These are phyloP conservation scores for Flaveria floridana DNA, from an alignment of 140 eudicot species.

Conservation along the genomic window DNA sequence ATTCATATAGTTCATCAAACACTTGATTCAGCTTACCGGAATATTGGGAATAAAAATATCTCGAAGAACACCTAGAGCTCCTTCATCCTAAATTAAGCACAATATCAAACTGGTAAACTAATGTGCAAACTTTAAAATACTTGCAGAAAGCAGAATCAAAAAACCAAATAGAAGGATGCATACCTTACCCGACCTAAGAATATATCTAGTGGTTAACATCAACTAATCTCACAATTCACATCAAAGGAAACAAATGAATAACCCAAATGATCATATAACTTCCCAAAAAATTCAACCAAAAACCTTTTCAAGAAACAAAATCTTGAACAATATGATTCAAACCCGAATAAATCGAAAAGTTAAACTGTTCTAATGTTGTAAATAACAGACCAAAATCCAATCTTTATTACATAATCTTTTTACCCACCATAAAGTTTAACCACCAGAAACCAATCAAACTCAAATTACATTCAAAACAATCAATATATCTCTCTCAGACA, in stretches of 20 bases:
- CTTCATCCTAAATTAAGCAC: conserved; percentile 55
- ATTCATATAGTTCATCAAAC: conserved; percentile 1
- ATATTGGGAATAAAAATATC: conserved; percentile 71
- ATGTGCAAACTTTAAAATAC: conserved; percentile 5
- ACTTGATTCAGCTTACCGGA: conserved; percentile 54
- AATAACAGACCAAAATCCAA: neutral
- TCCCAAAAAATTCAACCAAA: neutral
- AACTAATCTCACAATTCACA: no score
- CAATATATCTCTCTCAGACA: conserved; percentile 2
- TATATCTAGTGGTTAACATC: no score
- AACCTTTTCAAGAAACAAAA: neutral
- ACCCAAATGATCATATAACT: neutral
- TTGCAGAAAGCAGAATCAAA: neutral
- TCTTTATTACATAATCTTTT: neutral
- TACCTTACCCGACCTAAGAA: conserved; percentile 35
- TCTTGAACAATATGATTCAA: neutral
- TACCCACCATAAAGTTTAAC: no score
- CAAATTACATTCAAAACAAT: neutral
- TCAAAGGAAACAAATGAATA: no score
- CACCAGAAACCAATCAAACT: neutral
- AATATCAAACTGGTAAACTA: conserved; percentile 6
- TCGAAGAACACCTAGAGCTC: conserved; percentile 63
- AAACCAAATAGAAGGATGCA: conserved; percentile 32
- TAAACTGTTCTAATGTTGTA: neutral
- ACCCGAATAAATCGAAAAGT: neutral